phyloP scores from a whole-genome alignment of 768 basidiomycete species.

The Roridomyces roridus region DNA sequence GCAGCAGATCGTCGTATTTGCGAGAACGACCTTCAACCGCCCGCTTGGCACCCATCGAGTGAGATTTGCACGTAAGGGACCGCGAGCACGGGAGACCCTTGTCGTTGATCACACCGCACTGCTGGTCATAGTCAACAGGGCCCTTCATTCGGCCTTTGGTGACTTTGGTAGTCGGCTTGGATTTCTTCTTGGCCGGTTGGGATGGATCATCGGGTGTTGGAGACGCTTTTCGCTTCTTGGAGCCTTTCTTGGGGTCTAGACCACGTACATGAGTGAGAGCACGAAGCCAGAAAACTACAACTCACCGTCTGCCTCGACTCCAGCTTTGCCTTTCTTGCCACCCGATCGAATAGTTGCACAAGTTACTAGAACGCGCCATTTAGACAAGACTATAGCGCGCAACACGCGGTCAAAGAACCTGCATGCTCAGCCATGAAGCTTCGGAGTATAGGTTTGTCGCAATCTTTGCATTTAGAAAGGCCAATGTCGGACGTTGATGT shows the following conservation, averaged over 20 bases:
- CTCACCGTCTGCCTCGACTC: constrained; percentile 52
- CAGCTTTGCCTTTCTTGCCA: constrained; percentile 59
- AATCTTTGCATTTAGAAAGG: constrained; percentile 79
- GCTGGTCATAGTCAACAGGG: constrained; percentile 88
- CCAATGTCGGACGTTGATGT: constrained; percentile 64
- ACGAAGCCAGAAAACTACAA: constrained; percentile 15
- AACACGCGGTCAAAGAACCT: constrained; percentile 49
- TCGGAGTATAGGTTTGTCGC: constrained; percentile 79
- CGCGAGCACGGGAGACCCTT: constrained; percentile 92
- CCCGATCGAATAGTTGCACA: constrained; percentile 66
- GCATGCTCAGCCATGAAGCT: constrained; percentile 79
- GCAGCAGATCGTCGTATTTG: constrained; percentile 82
- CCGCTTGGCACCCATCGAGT: constrained; percentile 96
- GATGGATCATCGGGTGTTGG: constrained; percentile 68
- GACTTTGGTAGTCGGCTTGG: constrained; percentile 68
- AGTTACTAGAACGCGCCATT: constrained; percentile 47
- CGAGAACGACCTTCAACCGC: constrained; percentile 87
- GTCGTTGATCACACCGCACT: constrained; percentile 98
- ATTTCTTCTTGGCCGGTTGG: constrained; percentile 79
- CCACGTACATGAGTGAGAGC: constrained; percentile 13
- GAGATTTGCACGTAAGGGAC: constrained; percentile 96
- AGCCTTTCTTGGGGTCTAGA: constrained; percentile 50
- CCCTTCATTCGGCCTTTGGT: constrained; percentile 84
- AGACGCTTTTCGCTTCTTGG: constrained; percentile 85
- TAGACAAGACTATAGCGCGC: not conserved